Evolutionary conservation across 2,329 filamentous ascomycete genomes (phyloP), one percentile per base, ranked within the genome.

Genomic region (Calcarisporium arbuscula): DNA sequence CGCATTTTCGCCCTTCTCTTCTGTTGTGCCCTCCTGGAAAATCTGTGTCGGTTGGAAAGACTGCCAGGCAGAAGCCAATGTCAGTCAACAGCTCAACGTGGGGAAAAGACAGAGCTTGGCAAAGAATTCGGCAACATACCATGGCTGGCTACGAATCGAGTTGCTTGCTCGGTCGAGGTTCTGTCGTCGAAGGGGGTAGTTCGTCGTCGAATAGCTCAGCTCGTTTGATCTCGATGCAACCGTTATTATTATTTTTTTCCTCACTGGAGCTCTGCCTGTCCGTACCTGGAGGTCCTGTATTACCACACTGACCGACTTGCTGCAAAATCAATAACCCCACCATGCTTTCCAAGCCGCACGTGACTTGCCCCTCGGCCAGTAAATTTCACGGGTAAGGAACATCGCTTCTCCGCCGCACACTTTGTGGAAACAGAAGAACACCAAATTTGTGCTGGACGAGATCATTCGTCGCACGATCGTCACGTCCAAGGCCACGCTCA

Each of bases 1-100:
- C 54, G 92, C 90, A 84, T 96, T 96, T 71, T 96, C 90, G 54
- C 92, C 92, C 71, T 95, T 96, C 70, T 96, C 90, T 68, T 96
- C 87, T 38, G 84, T 92, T 49, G 94, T 92, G 60, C 94, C 89
- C 64, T 95, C 87, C 54, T 88, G 86, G 67, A 96, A 96, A 72
- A 96, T 96, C 67, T 96, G 90, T 45, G 88, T 95, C 54, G 90
- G 89, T 67, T 88, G 92, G 63, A 82, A 82, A 50, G 77, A 81
- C 60, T 63, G 42, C 2, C 15, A 48, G 44, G 31, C 43, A 32
- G 25, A 15, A 33, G 39, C 52, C 42, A 53, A n/a, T 63, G 42
- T 3, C 15, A 48, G 44, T 30, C 43, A 32, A 25, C 14, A 33
- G 39, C 52, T 43, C 53, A 15, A 15, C 11, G 8, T 9, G 16